Evolutionary conservation across 257 asterid genomes (phyloP).

Genomic region (Euphrasia confusa): DNA sequence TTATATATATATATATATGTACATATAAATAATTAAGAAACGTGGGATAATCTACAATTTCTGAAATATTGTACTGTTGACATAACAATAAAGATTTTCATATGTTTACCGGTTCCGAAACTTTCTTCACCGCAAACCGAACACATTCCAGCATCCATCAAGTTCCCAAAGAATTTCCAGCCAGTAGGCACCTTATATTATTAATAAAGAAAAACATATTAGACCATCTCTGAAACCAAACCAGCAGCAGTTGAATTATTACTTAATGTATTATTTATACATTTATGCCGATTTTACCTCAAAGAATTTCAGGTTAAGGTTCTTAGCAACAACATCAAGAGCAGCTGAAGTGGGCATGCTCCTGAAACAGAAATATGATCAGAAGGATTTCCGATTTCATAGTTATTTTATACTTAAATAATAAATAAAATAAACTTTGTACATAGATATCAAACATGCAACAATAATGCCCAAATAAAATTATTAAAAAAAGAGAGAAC

Average conservation of each 20-base stretch:
- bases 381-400: conserved; percentile 12
- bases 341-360: conserved; percentile 99
- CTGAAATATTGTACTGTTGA: conserved; percentile 4
- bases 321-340: conserved; percentile 90
- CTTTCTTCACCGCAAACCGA: conserved; percentile 99
- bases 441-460: neutral
- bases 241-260: neutral
- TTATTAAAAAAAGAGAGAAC: conserved; percentile 8
- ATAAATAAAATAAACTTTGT: neutral
- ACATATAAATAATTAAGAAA: conserved; percentile 6
- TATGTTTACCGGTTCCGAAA: conserved; percentile 88
- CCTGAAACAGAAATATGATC: conserved; percentile 43
- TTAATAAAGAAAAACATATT: conserved; percentile 15
- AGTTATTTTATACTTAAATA: neutral
- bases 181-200: conserved; percentile 87
- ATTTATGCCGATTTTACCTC: conserved; percentile 46
- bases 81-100: conserved; percentile 4
- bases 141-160: conserved; percentile 99
- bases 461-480: neutral
- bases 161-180: conserved; percentile 97
- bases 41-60: conserved; percentile 2
- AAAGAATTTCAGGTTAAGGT: conserved; percentile 81
- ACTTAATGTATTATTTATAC: too few species aligned
- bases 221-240: conserved; percentile 25
- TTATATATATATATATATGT: neutral